Conservation (phyloP, 805 yeast species). For the Schwanniomyces pseudopolymorphus region DNA sequence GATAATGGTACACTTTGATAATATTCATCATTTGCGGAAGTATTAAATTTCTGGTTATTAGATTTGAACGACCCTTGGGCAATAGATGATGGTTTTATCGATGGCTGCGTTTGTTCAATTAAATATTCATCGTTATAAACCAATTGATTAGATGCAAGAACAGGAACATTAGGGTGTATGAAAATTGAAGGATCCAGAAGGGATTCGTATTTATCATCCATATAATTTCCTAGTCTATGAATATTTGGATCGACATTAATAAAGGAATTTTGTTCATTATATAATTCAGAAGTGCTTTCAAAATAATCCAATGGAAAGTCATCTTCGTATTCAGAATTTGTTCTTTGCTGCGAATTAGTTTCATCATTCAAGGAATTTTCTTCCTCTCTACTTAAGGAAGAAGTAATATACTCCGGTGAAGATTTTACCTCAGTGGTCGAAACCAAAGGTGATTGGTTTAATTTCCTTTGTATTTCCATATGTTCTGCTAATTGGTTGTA, state of each 20-base stretch:
- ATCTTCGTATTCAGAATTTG: slow-evolving; percentile 45
- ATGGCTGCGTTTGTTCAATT: slow-evolving; percentile 51
- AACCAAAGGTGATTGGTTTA: slow-evolving; percentile 7
- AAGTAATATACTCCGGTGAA: slow-evolving; percentile 15
- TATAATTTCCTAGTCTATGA: slow-evolving; percentile 3
- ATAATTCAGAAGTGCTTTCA: slow-evolving; percentile 29
- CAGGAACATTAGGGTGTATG: slow-evolving; percentile 11
- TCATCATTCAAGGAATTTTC: slow-evolving; percentile 14
- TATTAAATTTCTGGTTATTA: slow-evolving; percentile 3
- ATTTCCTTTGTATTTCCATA: slow-evolving; percentile 8
- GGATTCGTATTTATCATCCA: slow-evolving; percentile 20
- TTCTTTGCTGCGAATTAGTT: slow-evolving; percentile 23
- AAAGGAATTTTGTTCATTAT: slow-evolving; percentile 16
- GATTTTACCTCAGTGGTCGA: slow-evolving; percentile 4
- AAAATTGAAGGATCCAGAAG: slow-evolving; percentile 16
- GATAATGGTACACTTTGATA: slow-evolving; percentile 19
- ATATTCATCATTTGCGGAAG: slow-evolving; percentile 18
- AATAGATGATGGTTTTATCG: slow-evolving; percentile 17
- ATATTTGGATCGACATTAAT: slow-evolving; percentile 20
- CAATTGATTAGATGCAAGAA: slow-evolving; percentile 29
- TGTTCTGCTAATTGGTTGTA: slow-evolving; percentile 56
- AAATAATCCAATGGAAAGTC: slow-evolving; percentile 75
- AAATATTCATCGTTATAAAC: slow-evolving; percentile 47
- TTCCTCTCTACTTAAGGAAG: slow-evolving; percentile 2
- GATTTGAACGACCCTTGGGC: background rate